These are phyloP conservation scores for Hyaloscypha hepaticicola DNA, from an alignment of 495 filamentous ascomycete species.

Conservation along the genomic window DNA sequence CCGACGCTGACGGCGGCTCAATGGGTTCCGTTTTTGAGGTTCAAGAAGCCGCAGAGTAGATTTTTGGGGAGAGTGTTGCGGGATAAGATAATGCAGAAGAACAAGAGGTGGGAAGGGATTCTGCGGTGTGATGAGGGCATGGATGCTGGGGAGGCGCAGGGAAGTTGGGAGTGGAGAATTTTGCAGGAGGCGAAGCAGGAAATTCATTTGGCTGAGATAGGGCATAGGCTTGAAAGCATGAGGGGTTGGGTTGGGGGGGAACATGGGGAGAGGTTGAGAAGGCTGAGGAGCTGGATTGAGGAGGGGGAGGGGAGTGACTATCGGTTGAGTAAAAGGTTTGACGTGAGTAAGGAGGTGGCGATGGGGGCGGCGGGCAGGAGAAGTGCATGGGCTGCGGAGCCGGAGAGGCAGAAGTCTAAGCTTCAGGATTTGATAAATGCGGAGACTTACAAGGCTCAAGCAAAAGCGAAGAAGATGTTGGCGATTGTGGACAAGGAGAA, in stretches of 20 bases:
- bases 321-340: neutral
- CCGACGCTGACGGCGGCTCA: conserved; percentile 47
- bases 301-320: neutral
- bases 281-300: neutral
- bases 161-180: neutral
- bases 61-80: conserved; percentile 53
- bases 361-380: neutral
- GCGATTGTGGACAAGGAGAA: conserved; percentile 23
- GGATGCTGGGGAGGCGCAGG: neutral
- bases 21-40: conserved; percentile 58
- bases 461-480: conserved; percentile 17
- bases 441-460: conserved; percentile 9
- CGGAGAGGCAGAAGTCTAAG: neutral
- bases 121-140: neutral
- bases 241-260: neutral
- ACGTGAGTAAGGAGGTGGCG: neutral
- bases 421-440: neutral
- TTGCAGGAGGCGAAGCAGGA: neutral
- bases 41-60: conserved; percentile 63
- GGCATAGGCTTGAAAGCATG: no score
- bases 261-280: conserved; percentile 3
- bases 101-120: conserved; percentile 37
- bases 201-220: neutral
- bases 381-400: conserved; percentile 1
- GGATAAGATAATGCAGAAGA: conserved; percentile 41